A percentile compares a stretch with the other conserved stretches of the same genome.
phyloP scores from a whole-genome alignment of 495 filamentous ascomycete species.

The Oidiodendron maius region DNA sequence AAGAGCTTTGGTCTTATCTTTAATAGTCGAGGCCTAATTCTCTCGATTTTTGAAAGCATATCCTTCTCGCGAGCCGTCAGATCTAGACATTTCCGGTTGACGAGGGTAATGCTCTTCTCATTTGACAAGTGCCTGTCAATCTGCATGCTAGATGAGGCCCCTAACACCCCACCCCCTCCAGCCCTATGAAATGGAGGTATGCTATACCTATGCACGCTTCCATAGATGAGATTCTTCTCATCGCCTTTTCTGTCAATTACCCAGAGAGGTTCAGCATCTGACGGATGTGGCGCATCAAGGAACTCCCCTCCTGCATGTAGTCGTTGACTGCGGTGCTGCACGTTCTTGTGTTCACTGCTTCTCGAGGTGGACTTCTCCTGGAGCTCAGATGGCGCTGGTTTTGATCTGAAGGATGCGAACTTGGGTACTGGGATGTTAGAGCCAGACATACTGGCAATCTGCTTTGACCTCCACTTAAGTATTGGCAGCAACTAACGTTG shows the following conservation, averaged over 20 bases:
- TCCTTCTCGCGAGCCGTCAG: conserved; percentile 25
- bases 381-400: conserved; percentile 21
- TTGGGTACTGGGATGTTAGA: conserved; percentile 45
- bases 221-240: conserved; percentile 52
- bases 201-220: conserved; percentile 53
- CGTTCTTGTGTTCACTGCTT: conserved; percentile 11
- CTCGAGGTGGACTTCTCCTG: background rate
- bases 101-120: conserved; percentile 41
- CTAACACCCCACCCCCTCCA: conserved; percentile 56
- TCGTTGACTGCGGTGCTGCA: conserved; percentile 7
- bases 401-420: conserved; percentile 64
- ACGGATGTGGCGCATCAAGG: background rate
- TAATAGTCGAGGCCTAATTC: conserved; percentile 27
- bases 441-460: conserved; percentile 9
- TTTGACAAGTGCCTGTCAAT: conserved; percentile 49
- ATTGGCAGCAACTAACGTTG: too few species aligned
- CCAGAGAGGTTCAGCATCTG: conserved; percentile 3
- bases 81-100: conserved; percentile 15
- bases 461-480: too few species aligned
- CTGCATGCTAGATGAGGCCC: conserved; percentile 34
- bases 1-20: conserved; percentile 27
- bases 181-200: conserved; percentile 52
- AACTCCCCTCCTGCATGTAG: conserved; percentile 18
- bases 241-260: conserved; percentile 55
- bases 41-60: conserved; percentile 30